These are phyloP conservation scores for Trametes coccinea DNA, from an alignment of 768 basidiomycete genomes.

Conservation along the genomic window DNA sequence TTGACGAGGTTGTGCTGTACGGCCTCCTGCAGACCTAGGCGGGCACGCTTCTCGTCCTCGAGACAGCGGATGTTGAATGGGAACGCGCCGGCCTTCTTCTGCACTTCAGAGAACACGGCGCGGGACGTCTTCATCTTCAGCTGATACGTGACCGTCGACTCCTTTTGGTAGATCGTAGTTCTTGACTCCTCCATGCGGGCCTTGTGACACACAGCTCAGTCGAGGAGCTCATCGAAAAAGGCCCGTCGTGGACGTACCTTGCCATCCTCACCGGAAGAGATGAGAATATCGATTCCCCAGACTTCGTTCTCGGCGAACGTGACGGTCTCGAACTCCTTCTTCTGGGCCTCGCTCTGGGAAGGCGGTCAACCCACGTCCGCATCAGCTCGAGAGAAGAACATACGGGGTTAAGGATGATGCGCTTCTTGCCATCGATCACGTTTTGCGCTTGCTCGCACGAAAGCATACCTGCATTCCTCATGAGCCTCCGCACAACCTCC, in stretches of 20 bases:
- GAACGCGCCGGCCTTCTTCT: constrained; percentile 97
- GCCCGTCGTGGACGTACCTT: constrained; percentile 55
- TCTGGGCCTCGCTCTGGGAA: constrained; percentile 63
- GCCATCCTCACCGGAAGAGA: constrained; percentile 87
- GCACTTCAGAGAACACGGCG: constrained; percentile 94
- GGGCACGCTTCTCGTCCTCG: constrained; percentile 94
- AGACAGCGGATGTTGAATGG: constrained; percentile 94
- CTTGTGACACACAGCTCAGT: constrained; percentile 40
- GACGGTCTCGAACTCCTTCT: constrained; percentile 79
- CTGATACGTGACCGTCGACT: constrained; percentile 84
- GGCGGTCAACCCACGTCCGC: neutral
- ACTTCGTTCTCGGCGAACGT: constrained; percentile 94
- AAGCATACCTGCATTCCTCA: constrained; percentile 69
- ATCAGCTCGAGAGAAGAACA: neutral
- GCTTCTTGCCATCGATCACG: constrained; percentile 94
- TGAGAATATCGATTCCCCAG: constrained; percentile 89
- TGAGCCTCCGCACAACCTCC: neutral
- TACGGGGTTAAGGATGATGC: constrained; percentile 85
- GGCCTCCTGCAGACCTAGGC: constrained; percentile 95
- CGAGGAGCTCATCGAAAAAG: constrained; percentile 3
- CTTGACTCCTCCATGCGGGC: constrained; percentile 86
- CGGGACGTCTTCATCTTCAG: constrained; percentile 98
- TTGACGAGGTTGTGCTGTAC: constrained; percentile 92
- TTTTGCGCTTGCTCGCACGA: constrained; percentile 95
- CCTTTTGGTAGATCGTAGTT: constrained; percentile 92